Conservation (phyloP, 352 stramenopile genomes). For the Plasmopara halstedii region DNA sequence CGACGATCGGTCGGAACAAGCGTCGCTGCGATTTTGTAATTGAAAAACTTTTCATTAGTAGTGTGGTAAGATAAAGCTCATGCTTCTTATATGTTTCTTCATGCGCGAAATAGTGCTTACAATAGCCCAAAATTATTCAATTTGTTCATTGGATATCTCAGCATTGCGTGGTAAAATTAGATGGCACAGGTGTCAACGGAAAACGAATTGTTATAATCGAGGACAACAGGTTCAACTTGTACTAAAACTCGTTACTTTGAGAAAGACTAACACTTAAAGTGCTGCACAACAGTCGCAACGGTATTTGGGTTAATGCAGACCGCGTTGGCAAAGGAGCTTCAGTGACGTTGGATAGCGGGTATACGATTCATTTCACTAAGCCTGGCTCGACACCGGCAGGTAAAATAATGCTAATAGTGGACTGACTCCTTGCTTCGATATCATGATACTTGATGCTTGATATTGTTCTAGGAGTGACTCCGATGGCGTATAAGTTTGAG, state of each 20-base stretch:
- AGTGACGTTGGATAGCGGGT: conserved; percentile 25
- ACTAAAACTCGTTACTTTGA: not conserved
- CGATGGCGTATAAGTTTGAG: conserved; percentile 61
- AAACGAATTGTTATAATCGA: conserved; percentile 32
- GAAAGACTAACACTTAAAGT: not conserved
- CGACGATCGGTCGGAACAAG: conserved; percentile 48
- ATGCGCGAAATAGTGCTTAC: not conserved
- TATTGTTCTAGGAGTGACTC: conserved; percentile 20
- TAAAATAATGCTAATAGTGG: conserved; percentile 1
- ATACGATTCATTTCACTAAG: conserved; percentile 66
- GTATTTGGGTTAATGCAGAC: conserved; percentile 63
- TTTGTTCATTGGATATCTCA: conserved; percentile 7
- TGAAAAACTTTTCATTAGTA: conserved; percentile 57
- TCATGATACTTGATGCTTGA: not conserved
- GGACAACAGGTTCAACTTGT: conserved; percentile 42
- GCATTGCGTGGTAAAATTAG: conserved; percentile 52
- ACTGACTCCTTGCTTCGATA: not conserved
- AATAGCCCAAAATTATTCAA: not conserved
- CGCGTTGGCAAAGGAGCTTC: conserved; percentile 35
- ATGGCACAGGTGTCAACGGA: conserved; percentile 16
- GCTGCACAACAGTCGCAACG: conserved; percentile 37
- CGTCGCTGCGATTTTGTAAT: conserved; percentile 42
- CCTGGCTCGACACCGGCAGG: conserved; percentile 32
- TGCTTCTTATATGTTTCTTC: not conserved
- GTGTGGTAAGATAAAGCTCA: conserved; percentile 31